phyloP scores from a whole-genome alignment of 805 yeast genomes.

The Ogataea glucozyma region DNA sequence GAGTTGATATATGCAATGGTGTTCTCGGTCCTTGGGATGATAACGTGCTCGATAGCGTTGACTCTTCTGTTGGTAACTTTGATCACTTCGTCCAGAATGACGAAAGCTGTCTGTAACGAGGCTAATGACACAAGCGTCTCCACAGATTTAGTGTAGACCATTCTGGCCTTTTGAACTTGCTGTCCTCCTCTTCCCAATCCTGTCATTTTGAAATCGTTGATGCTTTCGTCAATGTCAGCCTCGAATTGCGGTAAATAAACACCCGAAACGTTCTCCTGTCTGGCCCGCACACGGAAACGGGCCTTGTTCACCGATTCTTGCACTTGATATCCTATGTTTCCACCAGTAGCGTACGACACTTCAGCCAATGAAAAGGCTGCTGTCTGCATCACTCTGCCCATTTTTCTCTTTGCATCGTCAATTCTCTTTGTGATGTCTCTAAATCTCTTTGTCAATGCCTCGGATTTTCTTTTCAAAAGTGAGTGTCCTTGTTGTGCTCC shows the following conservation, averaged over 20 bases:
- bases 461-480: slow-evolving; percentile 89
- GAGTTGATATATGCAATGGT: slow-evolving; percentile 90
- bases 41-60: slow-evolving; percentile 97
- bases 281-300: slow-evolving; percentile 85
- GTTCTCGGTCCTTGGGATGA: slow-evolving; percentile 96
- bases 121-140: slow-evolving; percentile 96
- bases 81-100: slow-evolving; percentile 94
- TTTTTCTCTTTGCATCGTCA: slow-evolving; percentile 92
- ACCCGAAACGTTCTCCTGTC: slow-evolving; percentile 95
- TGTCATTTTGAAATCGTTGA: slow-evolving; percentile 93
- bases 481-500: slow-evolving; percentile 98
- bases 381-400: slow-evolving; percentile 98
- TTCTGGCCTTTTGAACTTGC: slow-evolving; percentile 92
- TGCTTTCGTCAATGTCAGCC: slow-evolving; percentile 74
- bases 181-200: slow-evolving; percentile 99
- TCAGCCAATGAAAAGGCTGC: slow-evolving; percentile 98
- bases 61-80: slow-evolving; percentile 98
- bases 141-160: slow-evolving; percentile 92
- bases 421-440: slow-evolving; percentile 93
- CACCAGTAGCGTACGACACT: slow-evolving; percentile 97
- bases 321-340: slow-evolving; percentile 91
- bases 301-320: slow-evolving; percentile 92
- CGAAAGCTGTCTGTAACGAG: slow-evolving; percentile 93
- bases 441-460: slow-evolving; percentile 93
- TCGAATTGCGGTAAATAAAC: slow-evolving; percentile 93